Conservation (phyloP, 1,284 basidiomycete species). For the Pholiota adiposa region DNA sequence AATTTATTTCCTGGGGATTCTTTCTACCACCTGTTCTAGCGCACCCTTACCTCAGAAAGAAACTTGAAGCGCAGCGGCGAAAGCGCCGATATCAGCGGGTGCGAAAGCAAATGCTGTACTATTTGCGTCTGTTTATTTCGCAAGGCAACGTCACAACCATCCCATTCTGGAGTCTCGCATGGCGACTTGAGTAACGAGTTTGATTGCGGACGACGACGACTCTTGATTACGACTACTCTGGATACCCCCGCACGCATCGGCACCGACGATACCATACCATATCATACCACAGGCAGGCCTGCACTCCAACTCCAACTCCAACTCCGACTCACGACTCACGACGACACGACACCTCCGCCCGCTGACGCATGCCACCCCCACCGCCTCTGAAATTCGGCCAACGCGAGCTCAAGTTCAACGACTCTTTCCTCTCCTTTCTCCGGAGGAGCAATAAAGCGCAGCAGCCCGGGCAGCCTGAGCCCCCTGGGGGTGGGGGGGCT, state of each 20-base stretch:
- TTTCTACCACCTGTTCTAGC: background rate
- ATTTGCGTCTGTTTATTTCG: background rate
- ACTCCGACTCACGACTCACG: no score
- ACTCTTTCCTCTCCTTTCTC: slow-evolving; percentile 29
- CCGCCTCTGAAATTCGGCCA: slow-evolving; percentile 28
- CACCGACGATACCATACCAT: background rate
- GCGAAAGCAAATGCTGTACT: background rate
- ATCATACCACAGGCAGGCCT: background rate
- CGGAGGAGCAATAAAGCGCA: slow-evolving; percentile 25
- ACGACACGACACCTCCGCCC: no score
- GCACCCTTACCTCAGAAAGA: background rate
- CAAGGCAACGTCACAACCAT: background rate
- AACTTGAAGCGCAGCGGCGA: background rate
- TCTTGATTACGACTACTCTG: no score
- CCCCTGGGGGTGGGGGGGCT: slow-evolving; percentile 17
- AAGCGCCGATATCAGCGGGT: background rate
- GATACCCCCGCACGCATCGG: background rate
- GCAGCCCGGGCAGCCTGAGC: slow-evolving; percentile 20
- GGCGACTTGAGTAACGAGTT: no score
- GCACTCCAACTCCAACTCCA: no score
- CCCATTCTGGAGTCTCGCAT: no score
- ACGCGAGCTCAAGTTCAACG: slow-evolving; percentile 25
- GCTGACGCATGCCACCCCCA: slow-evolving; percentile 15
- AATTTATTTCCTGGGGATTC: background rate
- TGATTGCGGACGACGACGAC: no score